phyloP scores from a whole-genome alignment of 2,329 filamentous ascomycete genomes.

The Calonectria leucothoes region DNA sequence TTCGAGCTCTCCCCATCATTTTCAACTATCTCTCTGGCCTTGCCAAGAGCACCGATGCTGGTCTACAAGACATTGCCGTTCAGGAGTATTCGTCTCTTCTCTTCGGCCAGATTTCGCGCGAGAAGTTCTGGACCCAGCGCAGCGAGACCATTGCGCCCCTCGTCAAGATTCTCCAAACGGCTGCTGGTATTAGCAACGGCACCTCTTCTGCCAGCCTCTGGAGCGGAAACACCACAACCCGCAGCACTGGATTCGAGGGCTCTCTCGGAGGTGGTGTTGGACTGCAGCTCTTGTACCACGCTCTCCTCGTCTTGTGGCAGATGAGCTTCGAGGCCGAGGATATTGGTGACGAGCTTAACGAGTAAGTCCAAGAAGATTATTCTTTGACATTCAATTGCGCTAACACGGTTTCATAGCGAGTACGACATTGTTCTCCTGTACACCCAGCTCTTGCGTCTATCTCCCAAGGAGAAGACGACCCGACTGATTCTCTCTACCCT shows the following conservation, averaged over 20 bases:
- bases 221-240: conserved; percentile 63
- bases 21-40: conserved; percentile 88
- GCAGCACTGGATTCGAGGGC: conserved; percentile 72
- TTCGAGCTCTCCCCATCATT: conserved; percentile 83
- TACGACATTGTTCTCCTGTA: conserved; percentile 93
- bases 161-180: conserved; percentile 83
- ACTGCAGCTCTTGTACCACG: conserved; percentile 92
- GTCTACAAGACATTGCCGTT: conserved; percentile 94
- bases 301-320: conserved; percentile 95
- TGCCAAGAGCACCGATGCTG: conserved; percentile 86
- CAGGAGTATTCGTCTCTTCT: conserved; percentile 90
- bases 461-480: conserved; percentile 98
- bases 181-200: conserved; percentile 77
- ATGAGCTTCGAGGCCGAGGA: conserved; percentile 90
- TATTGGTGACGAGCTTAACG: conserved; percentile 81
- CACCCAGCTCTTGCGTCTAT: conserved; percentile 90
- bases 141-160: conserved; percentile 87
- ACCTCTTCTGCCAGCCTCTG: conserved; percentile 71
- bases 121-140: conserved; percentile 91
- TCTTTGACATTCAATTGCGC: neutral
- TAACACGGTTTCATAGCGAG: conserved; percentile 69
- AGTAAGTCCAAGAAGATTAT: conserved; percentile 67
- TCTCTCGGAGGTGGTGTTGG: conserved; percentile 84
- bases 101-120: conserved; percentile 77
- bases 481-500: conserved; percentile 90